Conservation (phyloP, 176 grass and related monocot genomes). For the Bolboschoenus planiculmis region DNA sequence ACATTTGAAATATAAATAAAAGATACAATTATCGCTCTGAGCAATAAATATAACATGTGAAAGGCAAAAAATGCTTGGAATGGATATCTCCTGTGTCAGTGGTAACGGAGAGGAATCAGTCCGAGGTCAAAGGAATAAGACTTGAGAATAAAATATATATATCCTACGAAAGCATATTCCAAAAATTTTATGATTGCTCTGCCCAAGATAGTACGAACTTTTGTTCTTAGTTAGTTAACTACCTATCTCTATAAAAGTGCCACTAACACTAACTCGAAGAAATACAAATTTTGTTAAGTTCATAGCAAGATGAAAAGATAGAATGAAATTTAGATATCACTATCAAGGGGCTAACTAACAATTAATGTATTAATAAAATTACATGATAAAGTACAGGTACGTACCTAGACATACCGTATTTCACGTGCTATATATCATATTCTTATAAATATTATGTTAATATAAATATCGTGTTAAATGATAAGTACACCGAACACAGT, state of each 20-base stretch:
- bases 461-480: too few relatives aligned
- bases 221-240: slow-evolving; percentile 28
- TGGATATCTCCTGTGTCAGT: not conserved
- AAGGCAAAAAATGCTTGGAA: not conserved
- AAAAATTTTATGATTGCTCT: slow-evolving; percentile 18
- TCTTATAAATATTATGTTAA: too few relatives aligned
- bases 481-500: too few relatives aligned
- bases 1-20: too few relatives aligned
- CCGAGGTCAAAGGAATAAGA: slow-evolving; percentile 4
- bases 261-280: slow-evolving; percentile 10
- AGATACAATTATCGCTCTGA: too few relatives aligned
- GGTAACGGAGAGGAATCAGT: not conserved
- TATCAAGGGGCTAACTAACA: not conserved
- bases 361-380: too few relatives aligned
- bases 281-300: slow-evolving; percentile 3
- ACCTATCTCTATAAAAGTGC: slow-evolving; percentile 18
- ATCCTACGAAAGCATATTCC: not conserved
- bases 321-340: not conserved
- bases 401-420: too few relatives aligned
- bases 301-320: not conserved
- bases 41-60: not conserved
- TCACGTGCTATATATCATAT: too few relatives aligned
- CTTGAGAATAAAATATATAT: not conserved
- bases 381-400: too few relatives aligned
- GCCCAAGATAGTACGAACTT: slow-evolving; percentile 7